phyloP scores from a whole-genome alignment of 768 basidiomycete species.

The Mycena belliarum region DNA sequence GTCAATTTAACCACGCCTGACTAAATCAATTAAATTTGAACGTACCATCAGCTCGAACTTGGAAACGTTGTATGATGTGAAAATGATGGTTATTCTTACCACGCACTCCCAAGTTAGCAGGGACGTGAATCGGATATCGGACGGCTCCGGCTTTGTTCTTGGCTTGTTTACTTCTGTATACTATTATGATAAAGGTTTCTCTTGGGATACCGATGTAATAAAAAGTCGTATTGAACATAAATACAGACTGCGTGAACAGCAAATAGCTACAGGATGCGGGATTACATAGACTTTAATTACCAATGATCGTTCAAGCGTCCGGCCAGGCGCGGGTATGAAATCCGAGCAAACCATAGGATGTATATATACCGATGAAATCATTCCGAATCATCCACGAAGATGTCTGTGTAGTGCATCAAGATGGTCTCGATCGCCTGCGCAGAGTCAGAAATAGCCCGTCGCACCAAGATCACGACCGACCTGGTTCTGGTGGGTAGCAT shows the following conservation, averaged over 20 bases:
- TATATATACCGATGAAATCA: slow-evolving; percentile 22
- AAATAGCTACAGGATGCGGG: slow-evolving; percentile 10
- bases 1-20: background rate
- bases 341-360: background rate
- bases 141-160: too few relatives aligned
- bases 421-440: slow-evolving; percentile 92
- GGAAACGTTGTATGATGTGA: too few relatives aligned
- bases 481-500: slow-evolving; percentile 72
- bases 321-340: slow-evolving; percentile 18
- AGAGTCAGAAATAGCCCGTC: background rate
- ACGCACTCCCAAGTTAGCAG: too few relatives aligned
- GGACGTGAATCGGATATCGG: too few relatives aligned
- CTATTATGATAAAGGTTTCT: too few relatives aligned
- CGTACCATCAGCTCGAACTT: too few relatives aligned
- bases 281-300: slow-evolving; percentile 14
- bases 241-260: background rate
- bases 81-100: too few relatives aligned
- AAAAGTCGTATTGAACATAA: background rate
- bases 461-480: slow-evolving; percentile 32
- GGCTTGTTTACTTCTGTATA: too few relatives aligned
- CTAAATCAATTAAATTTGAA: too few relatives aligned
- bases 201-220: too few relatives aligned
- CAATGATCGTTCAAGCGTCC: slow-evolving; percentile 11
- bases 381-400: slow-evolving; percentile 90
- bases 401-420: slow-evolving; percentile 90